phyloP scores from a whole-genome alignment of 345 rosid genomes.

The Carallia pectinifolia region DNA sequence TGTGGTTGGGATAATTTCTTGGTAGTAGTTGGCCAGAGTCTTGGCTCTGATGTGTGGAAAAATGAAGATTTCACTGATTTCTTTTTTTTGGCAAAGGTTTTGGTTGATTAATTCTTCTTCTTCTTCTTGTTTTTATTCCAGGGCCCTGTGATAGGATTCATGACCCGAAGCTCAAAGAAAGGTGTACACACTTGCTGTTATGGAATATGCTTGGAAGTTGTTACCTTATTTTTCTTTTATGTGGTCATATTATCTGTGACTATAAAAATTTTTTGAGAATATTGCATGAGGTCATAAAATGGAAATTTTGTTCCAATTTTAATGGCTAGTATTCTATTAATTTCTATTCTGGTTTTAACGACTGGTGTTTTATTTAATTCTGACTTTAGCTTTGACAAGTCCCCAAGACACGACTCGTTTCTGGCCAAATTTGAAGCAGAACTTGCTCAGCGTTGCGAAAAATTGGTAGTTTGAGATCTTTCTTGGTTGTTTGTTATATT shows the following conservation, averaged over 20 bases:
- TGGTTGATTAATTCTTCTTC: too few relatives aligned
- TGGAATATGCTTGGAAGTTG: not conserved
- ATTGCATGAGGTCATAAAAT: too few relatives aligned
- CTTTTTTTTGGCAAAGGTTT: conserved; percentile 2
- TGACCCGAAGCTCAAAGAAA: conserved; percentile 92
- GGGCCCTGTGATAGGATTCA: conserved; percentile 91
- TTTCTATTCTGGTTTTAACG: not conserved
- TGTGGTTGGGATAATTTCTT: too few relatives aligned
- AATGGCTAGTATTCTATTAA: too few relatives aligned
- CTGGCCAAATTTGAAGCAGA: conserved; percentile 89
- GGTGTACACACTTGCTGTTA: conserved; percentile 31
- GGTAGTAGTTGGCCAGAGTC: too few relatives aligned
- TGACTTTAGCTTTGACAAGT: conserved; percentile 78
- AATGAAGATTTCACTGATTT: not conserved
- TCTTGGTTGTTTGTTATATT: not conserved
- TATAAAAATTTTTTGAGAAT: too few relatives aligned
- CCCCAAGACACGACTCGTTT: conserved; percentile 70
- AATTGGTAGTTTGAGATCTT: conserved; percentile 53
- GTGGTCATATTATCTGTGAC: not conserved
- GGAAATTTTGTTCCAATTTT: too few relatives aligned
- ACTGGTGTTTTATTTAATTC: not conserved
- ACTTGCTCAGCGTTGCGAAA: conserved; percentile 90
- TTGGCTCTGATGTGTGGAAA: conserved; percentile 1
- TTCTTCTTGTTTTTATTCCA: conserved; percentile 28
- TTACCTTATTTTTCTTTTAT: not conserved